Base-by-base conservation (phyloP, 352 stramenopile species). In the Phytophthora foliorum region DNA sequence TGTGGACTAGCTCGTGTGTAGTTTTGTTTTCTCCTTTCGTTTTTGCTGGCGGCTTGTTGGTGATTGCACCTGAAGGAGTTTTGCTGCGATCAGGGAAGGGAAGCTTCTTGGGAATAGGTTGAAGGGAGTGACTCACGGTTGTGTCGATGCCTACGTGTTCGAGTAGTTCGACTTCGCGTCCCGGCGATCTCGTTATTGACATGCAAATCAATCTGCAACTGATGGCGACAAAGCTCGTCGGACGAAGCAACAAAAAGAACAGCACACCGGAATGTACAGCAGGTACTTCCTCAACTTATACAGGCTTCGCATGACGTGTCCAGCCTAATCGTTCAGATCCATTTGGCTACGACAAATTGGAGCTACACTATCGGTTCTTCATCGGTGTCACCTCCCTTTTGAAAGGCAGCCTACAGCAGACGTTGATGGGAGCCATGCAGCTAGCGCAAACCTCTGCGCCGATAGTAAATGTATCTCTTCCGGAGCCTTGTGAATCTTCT, bases 1-100 rank as follows among this genome's bases (percentile, higher is more conserved):
- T 77, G 69, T 62, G 74, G 69, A 78, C 70, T 63, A 72, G 55
- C 72, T 74, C 57, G 56, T 63, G 46, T 72, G 53, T 74, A 57
- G 45, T 80, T 59, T 78, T 17, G 56, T 60, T n/a, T n/a, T 52
- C 4, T 39, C 32, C 31, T 67, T 69, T 24, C 13, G 48, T 71
- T 65, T 36, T 14, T 60, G 51, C 16, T 19, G 29, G 0, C 56
- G 36, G 31, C 46, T 48, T 57, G 44, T 46, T 44, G 29, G n/a
- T 4, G n/a, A n/a, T n/a, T n/a, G n/a, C n/a, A n/a, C n/a, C n/a
- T 8, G 11, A 19, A 22, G 16, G 16, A 17, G 7, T 42, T 42
- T 1, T 42, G 31, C 29, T n/a, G 25, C 5, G 25, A 29, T 34
- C 29, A 34, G 29, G n/a, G n/a, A n/a, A n/a, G n/a, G n/a, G n/a